Evolutionary conservation across 805 yeast genomes (phyloP).

Genomic region (Metschnikowia cerradonensis): DNA sequence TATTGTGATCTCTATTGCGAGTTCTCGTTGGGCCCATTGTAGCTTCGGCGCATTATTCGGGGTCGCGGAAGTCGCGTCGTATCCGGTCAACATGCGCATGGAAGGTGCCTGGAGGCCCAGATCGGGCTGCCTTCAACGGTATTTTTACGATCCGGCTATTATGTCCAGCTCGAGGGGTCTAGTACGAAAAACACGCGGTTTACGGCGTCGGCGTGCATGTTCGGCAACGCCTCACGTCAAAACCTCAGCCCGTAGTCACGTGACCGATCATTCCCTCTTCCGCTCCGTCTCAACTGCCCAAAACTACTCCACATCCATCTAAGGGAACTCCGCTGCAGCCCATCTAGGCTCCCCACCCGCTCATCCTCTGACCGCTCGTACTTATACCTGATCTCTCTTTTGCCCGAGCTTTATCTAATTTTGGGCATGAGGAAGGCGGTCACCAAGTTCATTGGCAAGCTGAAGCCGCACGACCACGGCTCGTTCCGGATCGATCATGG

Average conservation of each 20-base stretch:
- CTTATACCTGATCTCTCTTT: neutral
- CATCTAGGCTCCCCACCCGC: neutral
- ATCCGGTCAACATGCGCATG: neutral
- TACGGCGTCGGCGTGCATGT: neutral
- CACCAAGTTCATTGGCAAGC: conserved; percentile 33
- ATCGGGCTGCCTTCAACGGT: neutral
- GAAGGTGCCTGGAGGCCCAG: neutral
- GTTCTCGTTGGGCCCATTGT: neutral
- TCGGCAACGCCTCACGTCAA: neutral
- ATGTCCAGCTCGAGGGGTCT: neutral
- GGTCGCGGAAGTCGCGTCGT: neutral
- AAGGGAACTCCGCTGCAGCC: neutral
- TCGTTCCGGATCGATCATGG: conserved; percentile 32
- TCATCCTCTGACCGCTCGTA: neutral
- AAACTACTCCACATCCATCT: neutral
- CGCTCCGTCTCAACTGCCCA: neutral
- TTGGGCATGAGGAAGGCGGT: conserved; percentile 48
- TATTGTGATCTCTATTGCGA: neutral
- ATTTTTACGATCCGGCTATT: too few relatives aligned
- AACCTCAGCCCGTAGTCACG: neutral
- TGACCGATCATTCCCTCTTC: neutral
- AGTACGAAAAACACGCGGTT: neutral
- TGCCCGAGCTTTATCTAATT: neutral
- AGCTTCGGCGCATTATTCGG: neutral
- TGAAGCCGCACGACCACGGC: conserved; percentile 10